These are phyloP conservation scores for Candida sp. DNA, from an alignment of 1,139 yeast genomes.

Conservation along the genomic window DNA sequence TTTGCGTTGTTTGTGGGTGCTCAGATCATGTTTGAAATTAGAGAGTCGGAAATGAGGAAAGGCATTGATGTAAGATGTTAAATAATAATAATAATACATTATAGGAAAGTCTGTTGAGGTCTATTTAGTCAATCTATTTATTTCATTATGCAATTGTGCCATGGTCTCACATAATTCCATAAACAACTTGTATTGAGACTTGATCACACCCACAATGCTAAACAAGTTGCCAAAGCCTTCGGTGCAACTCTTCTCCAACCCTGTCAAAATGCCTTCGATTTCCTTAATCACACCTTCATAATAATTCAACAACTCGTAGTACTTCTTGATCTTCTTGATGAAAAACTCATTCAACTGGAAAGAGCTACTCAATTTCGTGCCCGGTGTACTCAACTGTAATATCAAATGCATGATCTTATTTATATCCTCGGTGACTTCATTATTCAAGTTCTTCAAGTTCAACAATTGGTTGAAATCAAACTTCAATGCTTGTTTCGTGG, in stretches of 20 bases:
- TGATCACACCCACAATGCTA: constrained; percentile 66
- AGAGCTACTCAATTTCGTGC: constrained; percentile 63
- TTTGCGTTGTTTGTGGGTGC: constrained; percentile 77
- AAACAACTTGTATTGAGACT: constrained; percentile 82
- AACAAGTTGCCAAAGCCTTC: constrained; percentile 58
- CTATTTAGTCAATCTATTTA: constrained; percentile 22
- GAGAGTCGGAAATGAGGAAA: constrained; percentile 83
- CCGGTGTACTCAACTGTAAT: constrained; percentile 69
- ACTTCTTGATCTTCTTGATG: constrained; percentile 64
- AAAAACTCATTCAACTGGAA: constrained; percentile 52
- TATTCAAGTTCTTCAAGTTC: constrained; percentile 43
- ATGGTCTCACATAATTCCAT: constrained; percentile 91
- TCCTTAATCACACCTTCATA: constrained; percentile 81
- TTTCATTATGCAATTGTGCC: constrained; percentile 84
- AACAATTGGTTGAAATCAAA: constrained; percentile 41
- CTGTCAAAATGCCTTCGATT: constrained; percentile 54
- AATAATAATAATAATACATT: constrained; percentile 5
- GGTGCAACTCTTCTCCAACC: constrained; percentile 47
- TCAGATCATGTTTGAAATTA: constrained; percentile 93
- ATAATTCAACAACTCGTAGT: constrained; percentile 64
- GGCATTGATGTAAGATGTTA: constrained; percentile 86
- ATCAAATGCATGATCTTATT: constrained; percentile 70
- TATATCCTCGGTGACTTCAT: constrained; percentile 70
- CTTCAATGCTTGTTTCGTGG: constrained; percentile 70
- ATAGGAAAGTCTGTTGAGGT: constrained; percentile 1